Percentiles rank a stretch among this genome's conserved stretches.
phyloP scores from a whole-genome alignment of 768 basidiomycete genomes.

The Lentinula boryana region DNA sequence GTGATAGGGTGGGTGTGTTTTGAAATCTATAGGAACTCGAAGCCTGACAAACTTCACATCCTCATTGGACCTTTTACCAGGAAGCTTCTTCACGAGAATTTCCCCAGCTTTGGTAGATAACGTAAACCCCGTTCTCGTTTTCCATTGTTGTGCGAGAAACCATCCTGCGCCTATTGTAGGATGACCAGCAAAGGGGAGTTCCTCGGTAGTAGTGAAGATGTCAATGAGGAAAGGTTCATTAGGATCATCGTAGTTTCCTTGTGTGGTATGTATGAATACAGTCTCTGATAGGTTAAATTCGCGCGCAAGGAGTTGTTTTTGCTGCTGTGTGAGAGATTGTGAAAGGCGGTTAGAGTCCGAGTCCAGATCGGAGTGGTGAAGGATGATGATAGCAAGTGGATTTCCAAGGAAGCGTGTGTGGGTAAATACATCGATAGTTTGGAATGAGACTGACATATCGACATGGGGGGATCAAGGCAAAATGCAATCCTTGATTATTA shows the following conservation, averaged over 20 bases:
- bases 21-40: slow-evolving; percentile 36
- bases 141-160: slow-evolving; percentile 26
- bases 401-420: slow-evolving; percentile 33
- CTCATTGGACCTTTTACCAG: background rate
- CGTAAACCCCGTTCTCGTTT: slow-evolving; percentile 16
- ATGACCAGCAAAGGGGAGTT: slow-evolving; percentile 41
- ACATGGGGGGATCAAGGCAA: no score
- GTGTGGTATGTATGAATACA: slow-evolving; percentile 32
- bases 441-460: slow-evolving; percentile 15
- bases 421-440: slow-evolving; percentile 39
- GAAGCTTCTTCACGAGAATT: slow-evolving; percentile 23
- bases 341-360: slow-evolving; percentile 20
- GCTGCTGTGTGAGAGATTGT: slow-evolving; percentile 22
- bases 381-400: slow-evolving; percentile 36
- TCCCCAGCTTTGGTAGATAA: slow-evolving; percentile 36
- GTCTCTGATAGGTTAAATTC: slow-evolving; percentile 49
- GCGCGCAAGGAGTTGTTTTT: slow-evolving; percentile 37
- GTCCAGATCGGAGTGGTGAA: background rate
- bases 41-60: slow-evolving; percentile 19
- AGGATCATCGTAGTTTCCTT: slow-evolving; percentile 8
- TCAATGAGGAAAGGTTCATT: slow-evolving; percentile 25
- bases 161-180: slow-evolving; percentile 39
- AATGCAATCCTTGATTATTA: background rate
- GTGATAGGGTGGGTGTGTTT: slow-evolving; percentile 24
- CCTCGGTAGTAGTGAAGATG: slow-evolving; percentile 33